phyloP scores from a whole-genome alignment of 495 filamentous ascomycete species.

The Penicillium cataractarum region DNA sequence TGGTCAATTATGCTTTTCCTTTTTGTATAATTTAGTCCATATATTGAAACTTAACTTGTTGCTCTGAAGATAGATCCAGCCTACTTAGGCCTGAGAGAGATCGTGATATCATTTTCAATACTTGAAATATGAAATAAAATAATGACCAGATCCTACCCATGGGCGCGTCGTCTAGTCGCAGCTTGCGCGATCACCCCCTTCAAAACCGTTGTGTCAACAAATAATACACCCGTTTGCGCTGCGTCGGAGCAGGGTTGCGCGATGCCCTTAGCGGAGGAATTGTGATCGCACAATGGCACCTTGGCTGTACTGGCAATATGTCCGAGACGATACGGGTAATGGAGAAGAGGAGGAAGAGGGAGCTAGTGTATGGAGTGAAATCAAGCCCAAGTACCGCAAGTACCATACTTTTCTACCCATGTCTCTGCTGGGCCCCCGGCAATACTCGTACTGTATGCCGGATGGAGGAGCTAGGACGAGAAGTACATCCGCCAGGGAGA shows the following conservation, averaged over 20 bases:
- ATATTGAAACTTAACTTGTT: background rate
- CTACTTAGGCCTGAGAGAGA: background rate
- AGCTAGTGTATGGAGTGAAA: background rate
- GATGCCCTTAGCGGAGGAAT: conserved; percentile 5
- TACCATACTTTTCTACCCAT: conserved; percentile 11
- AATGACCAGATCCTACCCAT: too few species aligned
- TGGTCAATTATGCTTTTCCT: background rate
- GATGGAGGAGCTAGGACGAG: conserved; percentile 5
- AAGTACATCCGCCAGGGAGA: conserved; percentile 9
- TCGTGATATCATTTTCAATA: background rate
- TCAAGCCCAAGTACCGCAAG: background rate
- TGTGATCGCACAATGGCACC: conserved; percentile 10
- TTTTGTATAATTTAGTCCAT: background rate
- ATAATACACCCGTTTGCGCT: background rate
- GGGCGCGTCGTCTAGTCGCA: background rate
- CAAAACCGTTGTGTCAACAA: background rate
- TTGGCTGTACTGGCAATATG: conserved; percentile 16
- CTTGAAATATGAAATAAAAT: background rate
- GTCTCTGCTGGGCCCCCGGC: background rate
- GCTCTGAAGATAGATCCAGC: background rate
- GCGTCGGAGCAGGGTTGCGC: conserved; percentile 9
- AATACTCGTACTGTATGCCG: background rate
- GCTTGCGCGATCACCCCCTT: background rate
- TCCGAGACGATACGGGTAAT: conserved; percentile 8
- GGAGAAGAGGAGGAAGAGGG: background rate